Percentiles rank a stretch among this genome's conserved stretches.
Evolutionary conservation across 257 asterid genomes (phyloP).

Genomic region (Solanum chiquidenum): DNA sequence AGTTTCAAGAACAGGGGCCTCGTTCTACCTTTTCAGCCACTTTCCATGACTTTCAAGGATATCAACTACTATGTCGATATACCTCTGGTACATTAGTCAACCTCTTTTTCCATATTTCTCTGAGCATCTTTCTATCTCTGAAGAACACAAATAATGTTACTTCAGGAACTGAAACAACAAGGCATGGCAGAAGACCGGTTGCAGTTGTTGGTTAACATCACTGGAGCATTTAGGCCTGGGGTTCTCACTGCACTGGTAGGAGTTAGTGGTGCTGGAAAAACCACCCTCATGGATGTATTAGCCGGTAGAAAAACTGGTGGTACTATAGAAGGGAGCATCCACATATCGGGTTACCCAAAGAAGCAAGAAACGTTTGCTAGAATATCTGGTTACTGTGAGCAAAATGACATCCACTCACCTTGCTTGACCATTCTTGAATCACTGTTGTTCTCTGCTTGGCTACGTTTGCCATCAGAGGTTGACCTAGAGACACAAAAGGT

Average conservation of each 20-base stretch:
- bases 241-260: slow-evolving; percentile 96
- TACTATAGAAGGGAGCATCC: slow-evolving; percentile 63
- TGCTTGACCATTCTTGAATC: slow-evolving; percentile 87
- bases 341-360: slow-evolving; percentile 80
- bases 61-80: slow-evolving; percentile 84
- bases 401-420: slow-evolving; percentile 92
- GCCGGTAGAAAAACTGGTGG: slow-evolving; percentile 98
- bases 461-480: slow-evolving; percentile 68
- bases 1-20: slow-evolving; percentile 74
- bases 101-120: slow-evolving; percentile 2
- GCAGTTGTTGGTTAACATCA: slow-evolving; percentile 65
- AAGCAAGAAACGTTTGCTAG: slow-evolving; percentile 93
- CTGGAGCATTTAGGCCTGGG: slow-evolving; percentile 90
- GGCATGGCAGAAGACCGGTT: slow-evolving; percentile 67
- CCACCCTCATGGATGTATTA: slow-evolving; percentile 95
- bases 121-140: slow-evolving; percentile 1
- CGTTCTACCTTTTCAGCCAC: slow-evolving; percentile 93
- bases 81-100: slow-evolving; percentile 52
- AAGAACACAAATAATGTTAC: not conserved
- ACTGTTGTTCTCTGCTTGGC: slow-evolving; percentile 85
- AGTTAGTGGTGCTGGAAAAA: slow-evolving; percentile 94
- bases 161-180: slow-evolving; percentile 90
- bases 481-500: slow-evolving; percentile 84
- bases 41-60: slow-evolving; percentile 77
- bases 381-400: slow-evolving; percentile 96